phyloP scores from a whole-genome alignment of 2,329 filamentous ascomycete species.

The Emergomyces orientalis region DNA sequence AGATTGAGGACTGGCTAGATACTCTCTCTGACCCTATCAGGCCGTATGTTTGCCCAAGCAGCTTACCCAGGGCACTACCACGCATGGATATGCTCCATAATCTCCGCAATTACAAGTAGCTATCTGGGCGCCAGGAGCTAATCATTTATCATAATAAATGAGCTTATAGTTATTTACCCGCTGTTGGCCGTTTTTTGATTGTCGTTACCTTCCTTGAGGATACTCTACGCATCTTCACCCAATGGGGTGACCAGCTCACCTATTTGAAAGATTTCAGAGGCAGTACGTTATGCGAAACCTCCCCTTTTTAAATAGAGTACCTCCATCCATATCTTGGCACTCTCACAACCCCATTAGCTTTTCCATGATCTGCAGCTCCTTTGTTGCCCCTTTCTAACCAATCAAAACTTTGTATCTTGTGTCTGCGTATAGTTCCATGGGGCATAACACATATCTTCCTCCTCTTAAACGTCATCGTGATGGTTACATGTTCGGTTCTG shows the following conservation, averaged over 20 bases:
- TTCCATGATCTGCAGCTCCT: background rate
- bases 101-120: background rate
- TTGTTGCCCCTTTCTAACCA: conserved; percentile 4
- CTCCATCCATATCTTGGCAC: conserved; percentile 2
- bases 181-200: conserved; percentile 92
- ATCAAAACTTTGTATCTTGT: background rate
- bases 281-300: conserved; percentile 57
- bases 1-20: conserved; percentile 92
- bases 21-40: conserved; percentile 81
- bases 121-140: background rate
- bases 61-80: conserved; percentile 7
- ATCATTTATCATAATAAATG: background rate
- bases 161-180: conserved; percentile 68
- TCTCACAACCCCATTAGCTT: conserved; percentile 1
- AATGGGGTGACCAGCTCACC: conserved; percentile 90
- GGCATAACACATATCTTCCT: conserved; percentile 91
- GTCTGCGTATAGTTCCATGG: conserved; percentile 55
- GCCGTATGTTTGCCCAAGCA: conserved; percentile 56
- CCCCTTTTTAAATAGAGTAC: conserved; percentile 10
- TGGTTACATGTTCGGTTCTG: conserved; percentile 69
- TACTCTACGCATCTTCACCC: conserved; percentile 87
- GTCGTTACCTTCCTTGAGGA: conserved; percentile 98
- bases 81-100: background rate
- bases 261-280: conserved; percentile 88
- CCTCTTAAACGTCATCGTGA: conserved; percentile 77